Evolutionary conservation across 306 rosid genomes (phyloP).

Genomic region (Sesbania bispinosa): DNA sequence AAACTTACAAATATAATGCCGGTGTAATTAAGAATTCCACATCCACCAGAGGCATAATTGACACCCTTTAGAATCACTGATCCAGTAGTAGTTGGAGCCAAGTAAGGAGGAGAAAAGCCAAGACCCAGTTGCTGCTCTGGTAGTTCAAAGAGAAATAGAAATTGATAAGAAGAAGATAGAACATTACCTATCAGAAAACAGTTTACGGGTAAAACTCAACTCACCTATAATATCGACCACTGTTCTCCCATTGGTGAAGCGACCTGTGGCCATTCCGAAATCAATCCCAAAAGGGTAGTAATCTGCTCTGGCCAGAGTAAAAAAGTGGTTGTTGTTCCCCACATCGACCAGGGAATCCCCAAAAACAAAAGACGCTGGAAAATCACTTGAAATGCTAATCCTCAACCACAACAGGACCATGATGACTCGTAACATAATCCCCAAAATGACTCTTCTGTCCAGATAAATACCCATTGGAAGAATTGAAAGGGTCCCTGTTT

Average conservation of each 20-base stretch:
- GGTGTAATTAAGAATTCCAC: constrained; percentile 61
- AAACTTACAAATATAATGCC: constrained; percentile 56
- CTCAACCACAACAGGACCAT: constrained; percentile 11
- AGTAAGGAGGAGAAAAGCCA: constrained; percentile 51
- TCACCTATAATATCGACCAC: constrained; percentile 55
- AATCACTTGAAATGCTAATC: constrained; percentile 27
- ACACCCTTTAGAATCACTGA: constrained; percentile 47
- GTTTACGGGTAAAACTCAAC: not conserved
- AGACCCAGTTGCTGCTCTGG: constrained; percentile 57
- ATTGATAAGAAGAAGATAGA: not conserved
- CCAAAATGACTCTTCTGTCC: not conserved
- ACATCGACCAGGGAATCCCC: constrained; percentile 72
- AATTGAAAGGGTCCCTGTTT: not conserved
- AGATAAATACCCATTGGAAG: constrained; percentile 18
- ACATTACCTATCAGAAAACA: not conserved
- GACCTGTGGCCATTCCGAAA: constrained; percentile 64
- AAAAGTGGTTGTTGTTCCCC: constrained; percentile 67
- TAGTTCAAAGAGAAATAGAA: not conserved
- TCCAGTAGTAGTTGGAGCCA: constrained; percentile 63
- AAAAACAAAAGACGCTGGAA: constrained; percentile 60
- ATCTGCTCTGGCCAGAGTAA: constrained; percentile 56
- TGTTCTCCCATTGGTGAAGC: constrained; percentile 72
- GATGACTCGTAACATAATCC: not conserved
- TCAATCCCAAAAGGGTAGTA: constrained; percentile 55
- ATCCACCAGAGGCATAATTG: constrained; percentile 74